Evolutionary conservation across 495 filamentous ascomycete species (phyloP), one percentile per base, ranked within the genome.

Genomic region (Aeminium ludgeri): DNA sequence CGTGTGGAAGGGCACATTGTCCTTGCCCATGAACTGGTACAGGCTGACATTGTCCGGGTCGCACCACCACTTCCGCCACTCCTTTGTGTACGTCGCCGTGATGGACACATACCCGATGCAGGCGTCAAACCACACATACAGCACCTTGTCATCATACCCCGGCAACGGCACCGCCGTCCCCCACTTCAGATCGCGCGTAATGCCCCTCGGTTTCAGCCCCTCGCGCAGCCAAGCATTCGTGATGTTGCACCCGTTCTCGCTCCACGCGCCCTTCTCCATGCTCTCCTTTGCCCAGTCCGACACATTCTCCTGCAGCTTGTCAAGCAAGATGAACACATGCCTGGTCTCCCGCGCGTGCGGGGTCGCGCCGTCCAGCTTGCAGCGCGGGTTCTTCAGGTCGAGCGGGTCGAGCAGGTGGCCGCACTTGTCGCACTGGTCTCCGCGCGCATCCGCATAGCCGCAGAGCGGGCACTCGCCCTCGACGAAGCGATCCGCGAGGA

Each of bases 61-160:
- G 48, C 77, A 75, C 89, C 89, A 97, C 89, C 89, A 97, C 41
- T 77, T 65, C 64, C 93, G 76, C 89, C 89, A 97, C 38, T 92
- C 65, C 19, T 81, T 67, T 4, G 86, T 95, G 58, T 89, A 95
- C 49, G 78, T 86, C 41, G 82, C 84, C 6, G 89, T 96, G 48
- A 97, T 97, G 0, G 85, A 93, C 4, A 82, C 74, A 55, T 97
- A 97, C 8, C 89, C 89, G 46, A 94, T 92, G 59, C 85, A 93
- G 29, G 89, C 89, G 59, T 97, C 89, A 51, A 97, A 97, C 89
- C 89, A 97, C 30, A 93, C 85, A 50, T 97, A 97, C 45, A 96
- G 69, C 44, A 92, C 86, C 66, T 91, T 91, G 42, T 79, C 67
- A 42, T 78, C 76, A 35, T 76, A 87, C 8, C 67, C 73, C 12